These are phyloP conservation scores for Elaeis oleifera DNA, from an alignment of 202 grass and related monocot species.

Conservation along the genomic window DNA sequence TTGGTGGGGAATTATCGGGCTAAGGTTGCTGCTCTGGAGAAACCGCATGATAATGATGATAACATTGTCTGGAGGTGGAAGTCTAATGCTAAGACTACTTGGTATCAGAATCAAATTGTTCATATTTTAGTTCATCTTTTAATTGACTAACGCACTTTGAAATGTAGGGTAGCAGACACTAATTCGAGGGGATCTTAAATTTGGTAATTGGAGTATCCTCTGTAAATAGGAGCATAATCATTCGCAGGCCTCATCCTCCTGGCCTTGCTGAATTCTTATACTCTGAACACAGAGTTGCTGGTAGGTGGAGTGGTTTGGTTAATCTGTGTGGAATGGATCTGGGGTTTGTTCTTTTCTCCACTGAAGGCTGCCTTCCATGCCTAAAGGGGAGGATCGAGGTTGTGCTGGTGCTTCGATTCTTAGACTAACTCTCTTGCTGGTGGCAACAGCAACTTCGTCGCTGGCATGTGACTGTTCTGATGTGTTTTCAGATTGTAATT, in stretches of 20 bases:
- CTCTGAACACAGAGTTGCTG: neutral
- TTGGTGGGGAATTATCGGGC: conserved; percentile 42
- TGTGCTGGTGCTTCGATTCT: neutral
- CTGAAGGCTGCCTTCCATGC: too few relatives aligned
- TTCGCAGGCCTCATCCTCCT: conserved; percentile 4
- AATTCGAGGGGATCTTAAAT: conserved; percentile 41
- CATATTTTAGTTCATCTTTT: conserved; percentile 34
- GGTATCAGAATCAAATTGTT: conserved; percentile 22
- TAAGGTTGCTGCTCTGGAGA: conserved; percentile 65
- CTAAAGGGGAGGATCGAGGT: neutral
- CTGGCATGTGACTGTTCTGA: neutral
- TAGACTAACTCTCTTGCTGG: conserved; percentile 7
- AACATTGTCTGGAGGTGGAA: conserved; percentile 48
- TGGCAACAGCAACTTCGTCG: neutral
- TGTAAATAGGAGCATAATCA: conserved; percentile 53
- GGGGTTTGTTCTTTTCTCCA: too few relatives aligned
- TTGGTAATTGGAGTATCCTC: conserved; percentile 50
- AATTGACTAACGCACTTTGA: conserved; percentile 56
- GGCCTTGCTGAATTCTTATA: conserved; percentile 4
- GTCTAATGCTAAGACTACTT: conserved; percentile 45
- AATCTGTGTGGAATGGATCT: too few relatives aligned
- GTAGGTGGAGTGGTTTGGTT: too few relatives aligned
- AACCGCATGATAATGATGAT: conserved; percentile 20
- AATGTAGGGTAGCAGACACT: conserved; percentile 47
- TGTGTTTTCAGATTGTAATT: too few relatives aligned